These are phyloP conservation scores for Scenedesmus sp. DNA, from an alignment of 163 green algal species.

Conservation along the genomic window DNA sequence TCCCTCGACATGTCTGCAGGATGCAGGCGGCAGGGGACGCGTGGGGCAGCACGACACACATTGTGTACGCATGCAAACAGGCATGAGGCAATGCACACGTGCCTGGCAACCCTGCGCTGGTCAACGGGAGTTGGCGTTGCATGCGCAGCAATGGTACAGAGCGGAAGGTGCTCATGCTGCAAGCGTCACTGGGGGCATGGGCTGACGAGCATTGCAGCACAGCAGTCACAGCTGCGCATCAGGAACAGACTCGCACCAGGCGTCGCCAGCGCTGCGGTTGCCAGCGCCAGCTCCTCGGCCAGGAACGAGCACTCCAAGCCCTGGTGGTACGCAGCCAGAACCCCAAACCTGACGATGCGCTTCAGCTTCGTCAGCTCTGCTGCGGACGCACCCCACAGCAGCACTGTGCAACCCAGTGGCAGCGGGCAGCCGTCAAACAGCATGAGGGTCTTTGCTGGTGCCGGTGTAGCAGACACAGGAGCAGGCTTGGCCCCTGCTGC, in stretches of 20 bases:
- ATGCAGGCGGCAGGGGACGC: not conserved
- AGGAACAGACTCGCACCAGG: slow-evolving; percentile 13
- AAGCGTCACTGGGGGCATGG: no score
- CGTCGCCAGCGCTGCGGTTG: slow-evolving; percentile 51
- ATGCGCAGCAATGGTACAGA: no score
- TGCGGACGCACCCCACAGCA: slow-evolving; percentile 74
- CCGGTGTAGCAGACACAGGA: slow-evolving; percentile 6
- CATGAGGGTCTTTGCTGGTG: slow-evolving; percentile 72
- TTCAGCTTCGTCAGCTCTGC: slow-evolving; percentile 82
- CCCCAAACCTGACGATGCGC: slow-evolving; percentile 78
- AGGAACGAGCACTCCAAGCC: slow-evolving; percentile 86
- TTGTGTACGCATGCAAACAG: no score
- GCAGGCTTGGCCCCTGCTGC: slow-evolving; percentile 5
- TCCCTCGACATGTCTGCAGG: not conserved
- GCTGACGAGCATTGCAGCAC: not conserved
- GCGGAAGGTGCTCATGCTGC: no score
- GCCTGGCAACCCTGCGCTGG: no score
- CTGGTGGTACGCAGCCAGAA: slow-evolving; percentile 85
- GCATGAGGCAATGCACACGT: no score
- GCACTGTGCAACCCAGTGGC: slow-evolving; percentile 81
- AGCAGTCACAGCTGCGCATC: no score
- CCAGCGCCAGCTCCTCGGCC: slow-evolving; percentile 77
- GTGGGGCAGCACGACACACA: no score
- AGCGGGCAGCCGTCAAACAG: slow-evolving; percentile 64
- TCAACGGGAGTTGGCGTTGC: no score